A percentile compares a stretch with the other conserved stretches of the same genome.
phyloP scores from a whole-genome alignment of 1,284 basidiomycete genomes.

The Apiotrichum montevideense region DNA sequence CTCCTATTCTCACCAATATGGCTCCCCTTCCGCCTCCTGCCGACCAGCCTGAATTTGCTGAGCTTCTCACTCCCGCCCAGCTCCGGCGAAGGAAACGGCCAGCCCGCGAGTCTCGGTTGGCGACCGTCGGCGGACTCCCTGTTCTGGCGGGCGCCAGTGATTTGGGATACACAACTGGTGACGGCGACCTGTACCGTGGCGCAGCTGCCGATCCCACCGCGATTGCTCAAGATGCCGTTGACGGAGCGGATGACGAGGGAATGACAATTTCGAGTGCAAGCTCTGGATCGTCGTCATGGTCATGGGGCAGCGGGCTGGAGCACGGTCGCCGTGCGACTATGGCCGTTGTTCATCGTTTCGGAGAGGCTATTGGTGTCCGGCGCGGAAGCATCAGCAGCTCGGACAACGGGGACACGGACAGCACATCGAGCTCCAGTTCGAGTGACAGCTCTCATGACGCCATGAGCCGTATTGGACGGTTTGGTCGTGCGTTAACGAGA shows the following conservation, averaged over 20 bases:
- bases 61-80: slow-evolving; percentile 36
- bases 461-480: slow-evolving; percentile 7
- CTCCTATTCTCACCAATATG: slow-evolving; percentile 6
- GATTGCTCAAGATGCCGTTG: neutral
- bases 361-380: slow-evolving; percentile 39
- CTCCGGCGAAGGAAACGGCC: slow-evolving; percentile 22
- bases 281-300: slow-evolving; percentile 27
- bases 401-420: slow-evolving; percentile 7
- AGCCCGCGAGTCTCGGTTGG: neutral
- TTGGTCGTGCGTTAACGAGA: slow-evolving; percentile 13
- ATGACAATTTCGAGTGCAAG: slow-evolving; percentile 26
- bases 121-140: slow-evolving; percentile 4
- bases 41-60: slow-evolving; percentile 36
- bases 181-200: slow-evolving; percentile 43
- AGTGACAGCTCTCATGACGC: slow-evolving; percentile 6
- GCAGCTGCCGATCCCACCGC: slow-evolving; percentile 30
- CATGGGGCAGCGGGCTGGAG: slow-evolving; percentile 34
- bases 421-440: slow-evolving; percentile 1
- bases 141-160: slow-evolving; percentile 26
- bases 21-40: slow-evolving; percentile 2
- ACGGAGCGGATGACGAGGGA: slow-evolving; percentile 28
- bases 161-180: slow-evolving; percentile 35
- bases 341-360: slow-evolving; percentile 40
- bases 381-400: slow-evolving; percentile 27
- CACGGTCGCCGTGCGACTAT: slow-evolving; percentile 32